These are phyloP conservation scores for Lepidium campestre DNA, from an alignment of 441 rosid species.

Conservation along the genomic window DNA sequence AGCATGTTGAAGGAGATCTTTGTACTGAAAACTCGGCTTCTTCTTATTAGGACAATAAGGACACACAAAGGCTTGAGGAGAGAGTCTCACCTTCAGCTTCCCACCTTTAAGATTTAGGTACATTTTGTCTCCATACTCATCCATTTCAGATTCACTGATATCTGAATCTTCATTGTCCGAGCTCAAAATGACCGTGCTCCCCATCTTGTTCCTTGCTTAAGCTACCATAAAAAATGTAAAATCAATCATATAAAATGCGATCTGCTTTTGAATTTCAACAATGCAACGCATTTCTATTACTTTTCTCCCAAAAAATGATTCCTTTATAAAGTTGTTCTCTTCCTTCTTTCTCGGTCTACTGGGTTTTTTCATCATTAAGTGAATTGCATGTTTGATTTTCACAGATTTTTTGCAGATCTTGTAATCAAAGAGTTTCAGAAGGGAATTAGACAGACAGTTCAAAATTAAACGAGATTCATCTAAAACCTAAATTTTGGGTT, in stretches of 20 bases:
- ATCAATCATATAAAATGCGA: neutral
- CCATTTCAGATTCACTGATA: constrained; percentile 35
- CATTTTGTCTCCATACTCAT: constrained; percentile 40
- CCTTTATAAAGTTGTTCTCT: neutral
- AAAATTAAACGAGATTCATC: constrained; percentile 2
- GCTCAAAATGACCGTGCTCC: constrained; percentile 24
- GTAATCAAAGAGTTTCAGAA: neutral
- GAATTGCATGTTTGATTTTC: constrained; percentile 19
- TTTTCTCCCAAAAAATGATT: neutral
- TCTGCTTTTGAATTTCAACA: neutral
- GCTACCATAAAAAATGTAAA: neutral
- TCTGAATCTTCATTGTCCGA: constrained; percentile 32
- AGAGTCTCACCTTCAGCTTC: constrained; percentile 38
- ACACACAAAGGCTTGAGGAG: constrained; percentile 58
- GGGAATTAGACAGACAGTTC: neutral
- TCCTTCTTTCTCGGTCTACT: neutral
- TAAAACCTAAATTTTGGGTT: neutral
- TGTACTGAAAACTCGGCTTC: constrained; percentile 58
- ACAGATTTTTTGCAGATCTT: neutral
- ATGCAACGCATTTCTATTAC: neutral
- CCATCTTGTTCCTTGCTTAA: constrained; percentile 9
- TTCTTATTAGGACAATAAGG: constrained; percentile 82
- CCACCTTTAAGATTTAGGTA: constrained; percentile 68
- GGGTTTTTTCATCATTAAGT: neutral
- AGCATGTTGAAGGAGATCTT: constrained; percentile 89